These are phyloP conservation scores for Lasiodiplodia hormozganensis DNA, from an alignment of 2,329 filamentous ascomycete genomes.

Conservation along the genomic window DNA sequence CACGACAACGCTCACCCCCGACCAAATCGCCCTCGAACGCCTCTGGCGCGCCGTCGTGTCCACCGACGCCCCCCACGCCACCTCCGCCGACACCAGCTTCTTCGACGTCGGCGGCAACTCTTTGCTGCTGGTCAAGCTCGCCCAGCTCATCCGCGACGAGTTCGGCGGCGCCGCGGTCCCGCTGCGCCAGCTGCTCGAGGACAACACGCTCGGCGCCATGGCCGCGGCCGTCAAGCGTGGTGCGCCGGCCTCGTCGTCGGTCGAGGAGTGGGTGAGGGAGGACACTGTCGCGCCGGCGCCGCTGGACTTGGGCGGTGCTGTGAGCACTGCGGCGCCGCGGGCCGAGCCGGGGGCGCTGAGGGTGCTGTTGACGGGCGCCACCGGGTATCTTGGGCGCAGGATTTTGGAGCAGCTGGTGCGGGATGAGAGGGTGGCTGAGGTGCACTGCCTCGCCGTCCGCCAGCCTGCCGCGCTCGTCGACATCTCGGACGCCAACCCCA, in stretches of 20 bases:
- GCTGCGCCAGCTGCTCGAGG: not conserved
- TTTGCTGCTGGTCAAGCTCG: conserved; percentile 19
- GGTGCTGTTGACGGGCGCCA: conserved; percentile 33
- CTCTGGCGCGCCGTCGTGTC: conserved; percentile 15
- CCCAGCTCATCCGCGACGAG: not conserved
- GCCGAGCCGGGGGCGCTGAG: not conserved
- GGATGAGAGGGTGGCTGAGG: no score
- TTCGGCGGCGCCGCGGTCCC: not conserved
- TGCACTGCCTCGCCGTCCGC: conserved; percentile 55
- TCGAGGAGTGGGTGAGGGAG: not conserved
- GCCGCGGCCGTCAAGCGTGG: not conserved
- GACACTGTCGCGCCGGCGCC: no score
- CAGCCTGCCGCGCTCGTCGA: not conserved
- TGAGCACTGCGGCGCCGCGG: not conserved
- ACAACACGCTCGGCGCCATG: not conserved
- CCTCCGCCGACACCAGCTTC: conserved; percentile 8
- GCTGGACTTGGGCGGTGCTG: no score
- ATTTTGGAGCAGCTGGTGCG: no score
- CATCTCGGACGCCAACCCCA: conserved; percentile 5
- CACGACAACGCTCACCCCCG: not conserved
- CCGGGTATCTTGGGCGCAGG: conserved; percentile 31
- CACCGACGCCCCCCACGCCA: no score
- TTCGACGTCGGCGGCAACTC: conserved; percentile 28
- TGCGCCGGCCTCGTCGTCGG: no score
- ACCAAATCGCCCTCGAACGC: not conserved